Percentiles rank a stretch among this genome's conserved stretches.
Evolutionary conservation across 2,329 filamentous ascomycete species (phyloP).

Genomic region (Shiraia sp.): DNA sequence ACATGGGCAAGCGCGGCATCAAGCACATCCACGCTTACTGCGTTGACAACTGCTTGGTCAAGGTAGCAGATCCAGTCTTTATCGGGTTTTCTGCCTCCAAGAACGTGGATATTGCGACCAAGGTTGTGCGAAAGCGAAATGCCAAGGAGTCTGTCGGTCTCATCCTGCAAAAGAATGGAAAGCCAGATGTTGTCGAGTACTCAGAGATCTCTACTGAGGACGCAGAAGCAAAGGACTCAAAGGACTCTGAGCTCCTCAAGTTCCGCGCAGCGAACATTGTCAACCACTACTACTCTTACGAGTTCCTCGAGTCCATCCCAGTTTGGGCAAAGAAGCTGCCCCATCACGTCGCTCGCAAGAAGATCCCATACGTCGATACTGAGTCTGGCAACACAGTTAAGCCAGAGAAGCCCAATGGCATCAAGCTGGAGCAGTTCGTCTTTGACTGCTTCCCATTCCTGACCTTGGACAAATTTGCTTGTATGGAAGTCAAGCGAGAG

Average conservation of each 20-base stretch:
- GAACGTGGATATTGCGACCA: constrained; percentile 93
- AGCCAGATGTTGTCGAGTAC: constrained; percentile 97
- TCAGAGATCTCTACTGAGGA: constrained; percentile 90
- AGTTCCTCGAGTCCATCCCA: constrained; percentile 89
- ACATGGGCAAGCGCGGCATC: constrained; percentile 88
- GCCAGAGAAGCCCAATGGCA: constrained; percentile 92
- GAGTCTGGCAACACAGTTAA: constrained; percentile 80
- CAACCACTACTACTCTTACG: constrained; percentile 98
- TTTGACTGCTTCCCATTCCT: constrained; percentile 97
- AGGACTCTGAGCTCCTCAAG: constrained; percentile 80
- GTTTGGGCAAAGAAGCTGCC: constrained; percentile 83
- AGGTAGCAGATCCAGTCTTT: constrained; percentile 95
- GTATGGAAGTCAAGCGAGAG: constrained; percentile 92
- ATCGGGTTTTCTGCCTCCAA: constrained; percentile 89
- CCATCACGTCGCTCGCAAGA: constrained; percentile 96
- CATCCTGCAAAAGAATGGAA: constrained; percentile 92
- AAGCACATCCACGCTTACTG: constrained; percentile 97
- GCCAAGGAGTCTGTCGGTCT: constrained; percentile 94
- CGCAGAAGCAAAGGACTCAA: constrained; percentile 84
- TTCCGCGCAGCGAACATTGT: constrained; percentile 99
- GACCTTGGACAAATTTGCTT: constrained; percentile 85
- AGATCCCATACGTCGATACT: constrained; percentile 86
- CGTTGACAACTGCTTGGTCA: constrained; percentile 98
- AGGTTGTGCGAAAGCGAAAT: constrained; percentile 98
- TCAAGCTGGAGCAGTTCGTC: constrained; percentile 99